phyloP scores from a whole-genome alignment of 2,329 filamentous ascomycete species.

The Coniella vitis region DNA sequence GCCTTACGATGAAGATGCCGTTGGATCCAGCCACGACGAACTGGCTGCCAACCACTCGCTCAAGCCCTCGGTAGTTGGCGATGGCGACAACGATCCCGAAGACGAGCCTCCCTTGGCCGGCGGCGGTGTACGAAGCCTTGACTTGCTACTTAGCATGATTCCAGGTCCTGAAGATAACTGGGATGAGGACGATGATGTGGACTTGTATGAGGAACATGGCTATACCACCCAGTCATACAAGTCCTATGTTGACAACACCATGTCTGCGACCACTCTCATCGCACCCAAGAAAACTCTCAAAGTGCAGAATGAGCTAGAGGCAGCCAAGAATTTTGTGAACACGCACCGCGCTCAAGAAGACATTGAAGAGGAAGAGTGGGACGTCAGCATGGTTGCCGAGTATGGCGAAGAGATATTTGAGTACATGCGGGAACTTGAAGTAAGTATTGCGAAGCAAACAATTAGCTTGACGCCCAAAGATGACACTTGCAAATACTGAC shows the following conservation, averaged over 20 bases:
- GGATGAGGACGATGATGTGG: constrained; percentile 73
- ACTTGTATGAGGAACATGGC: constrained; percentile 56
- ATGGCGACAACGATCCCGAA: constrained; percentile 7
- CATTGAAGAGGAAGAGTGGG: constrained; percentile 81
- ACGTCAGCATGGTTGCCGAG: constrained; percentile 96
- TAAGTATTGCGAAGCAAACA: no score
- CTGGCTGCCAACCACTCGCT: constrained; percentile 4
- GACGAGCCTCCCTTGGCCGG: constrained; percentile 13
- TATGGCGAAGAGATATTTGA: constrained; percentile 93
- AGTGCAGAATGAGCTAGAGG: constrained; percentile 64
- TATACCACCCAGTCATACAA: constrained; percentile 68
- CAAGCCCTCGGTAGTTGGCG: not conserved
- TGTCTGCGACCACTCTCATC: constrained; percentile 51
- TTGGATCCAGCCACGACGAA: constrained; percentile 28
- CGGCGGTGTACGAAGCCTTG: not conserved
- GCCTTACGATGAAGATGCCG: constrained; percentile 39
- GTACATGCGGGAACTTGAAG: constrained; percentile 87
- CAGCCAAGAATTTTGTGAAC: constrained; percentile 59
- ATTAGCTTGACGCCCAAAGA: no score
- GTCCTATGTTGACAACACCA: constrained; percentile 61
- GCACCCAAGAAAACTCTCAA: constrained; percentile 66
- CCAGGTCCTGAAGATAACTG: constrained; percentile 64
- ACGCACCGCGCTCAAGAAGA: constrained; percentile 62
- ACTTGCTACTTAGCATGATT: constrained; percentile 13
- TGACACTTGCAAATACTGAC: no score